Percentiles rank a stretch among this genome's conserved stretches.
Evolutionary conservation across 192 early-diverging fungal species (phyloP).

Genomic region (Coemansia pectinata): DNA sequence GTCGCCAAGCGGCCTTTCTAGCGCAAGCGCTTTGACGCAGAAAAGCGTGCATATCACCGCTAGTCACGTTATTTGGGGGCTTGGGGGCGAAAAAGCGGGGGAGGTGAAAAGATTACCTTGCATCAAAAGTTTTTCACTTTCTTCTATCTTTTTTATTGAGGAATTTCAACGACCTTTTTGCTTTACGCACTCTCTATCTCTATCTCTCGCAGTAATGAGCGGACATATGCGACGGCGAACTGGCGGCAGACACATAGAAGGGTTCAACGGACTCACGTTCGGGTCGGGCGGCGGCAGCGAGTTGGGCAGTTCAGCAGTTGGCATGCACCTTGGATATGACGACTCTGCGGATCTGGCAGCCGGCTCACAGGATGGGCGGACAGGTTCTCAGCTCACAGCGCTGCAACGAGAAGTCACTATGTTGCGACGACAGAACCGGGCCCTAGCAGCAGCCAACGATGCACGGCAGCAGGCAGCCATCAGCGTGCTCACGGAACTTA

Average conservation of each 20-base stretch:
- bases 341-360: not conserved
- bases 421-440: constrained; percentile 34
- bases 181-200: not conserved
- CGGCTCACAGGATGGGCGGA: not conserved
- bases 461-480: constrained; percentile 26
- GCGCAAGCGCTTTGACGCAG: no score
- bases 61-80: no score
- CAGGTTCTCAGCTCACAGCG: constrained; percentile 7
- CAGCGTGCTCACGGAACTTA: constrained; percentile 23
- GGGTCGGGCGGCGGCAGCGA: constrained; percentile 11
- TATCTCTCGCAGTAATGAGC: not conserved
- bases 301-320: not conserved
- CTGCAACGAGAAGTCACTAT: constrained; percentile 27
- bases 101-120: no score
- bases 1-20: no score
- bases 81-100: no score
- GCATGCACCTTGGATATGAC: not conserved
- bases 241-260: constrained; percentile 8
- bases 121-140: not conserved
- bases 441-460: constrained; percentile 13
- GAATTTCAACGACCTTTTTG: not conserved
- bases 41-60: no score
- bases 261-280: constrained; percentile 47
- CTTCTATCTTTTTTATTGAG: not conserved
- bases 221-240: constrained; percentile 3